These are phyloP conservation scores for Suillus weaverae DNA, from an alignment of 768 basidiomycete species.

Conservation along the genomic window DNA sequence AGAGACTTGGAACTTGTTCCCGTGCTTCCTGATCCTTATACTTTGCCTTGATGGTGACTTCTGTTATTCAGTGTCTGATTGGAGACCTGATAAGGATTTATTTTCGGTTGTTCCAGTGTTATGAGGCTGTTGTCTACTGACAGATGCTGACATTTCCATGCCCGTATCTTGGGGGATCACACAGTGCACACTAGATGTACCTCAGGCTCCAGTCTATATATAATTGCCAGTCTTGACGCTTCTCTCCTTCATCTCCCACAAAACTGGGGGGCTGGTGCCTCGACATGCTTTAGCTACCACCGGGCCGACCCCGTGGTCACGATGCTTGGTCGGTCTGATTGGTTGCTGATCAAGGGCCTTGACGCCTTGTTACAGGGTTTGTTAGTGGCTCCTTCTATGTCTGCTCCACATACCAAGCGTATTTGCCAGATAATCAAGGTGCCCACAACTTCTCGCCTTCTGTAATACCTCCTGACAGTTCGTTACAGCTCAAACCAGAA, in stretches of 20 bases:
- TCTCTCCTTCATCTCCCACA: not conserved
- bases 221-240: not conserved
- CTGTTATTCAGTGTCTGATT: not conserved
- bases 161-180: not conserved
- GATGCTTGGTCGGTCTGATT: not conserved
- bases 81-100: not conserved
- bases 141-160: not conserved
- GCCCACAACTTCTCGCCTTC: conserved; percentile 7
- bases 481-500: conserved; percentile 52
- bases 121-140: not conserved
- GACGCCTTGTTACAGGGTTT: not conserved
- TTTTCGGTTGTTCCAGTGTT: not conserved
- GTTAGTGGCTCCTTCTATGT: not conserved
- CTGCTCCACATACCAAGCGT: conserved; percentile 40
- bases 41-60: not conserved
- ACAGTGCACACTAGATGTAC: not conserved
- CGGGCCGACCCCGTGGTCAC: not conserved
- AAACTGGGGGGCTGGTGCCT: not conserved
- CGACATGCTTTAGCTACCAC: not conserved
- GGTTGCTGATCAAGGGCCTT: not conserved
- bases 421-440: conserved; percentile 76
- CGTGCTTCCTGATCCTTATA: not conserved
- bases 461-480: not conserved
- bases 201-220: not conserved
- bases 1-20: not conserved